phyloP scores from a whole-genome alignment of 768 basidiomycete genomes.

The Sistotremastrum niveocremeum region DNA sequence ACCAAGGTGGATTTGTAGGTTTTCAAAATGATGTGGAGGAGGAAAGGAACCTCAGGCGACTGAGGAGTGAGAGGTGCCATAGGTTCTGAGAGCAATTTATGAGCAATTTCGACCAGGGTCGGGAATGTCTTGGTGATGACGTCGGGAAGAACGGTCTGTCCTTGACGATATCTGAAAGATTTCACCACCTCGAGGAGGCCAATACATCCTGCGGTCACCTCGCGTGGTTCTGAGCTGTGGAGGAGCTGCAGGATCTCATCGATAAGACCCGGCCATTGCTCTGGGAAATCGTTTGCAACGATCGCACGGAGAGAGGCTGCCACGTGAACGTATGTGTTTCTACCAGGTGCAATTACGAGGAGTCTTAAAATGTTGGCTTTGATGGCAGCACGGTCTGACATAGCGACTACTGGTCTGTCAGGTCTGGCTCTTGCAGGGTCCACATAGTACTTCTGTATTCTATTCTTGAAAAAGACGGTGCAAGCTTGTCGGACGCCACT shows the following conservation, averaged over 20 bases:
- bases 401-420: slow-evolving; percentile 48
- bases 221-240: slow-evolving; percentile 45
- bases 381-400: slow-evolving; percentile 61
- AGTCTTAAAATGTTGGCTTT: slow-evolving; percentile 54
- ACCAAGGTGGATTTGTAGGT: slow-evolving; percentile 74
- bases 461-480: slow-evolving; percentile 73
- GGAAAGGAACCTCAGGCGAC: slow-evolving; percentile 62
- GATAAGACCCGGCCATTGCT: slow-evolving; percentile 58
- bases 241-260: slow-evolving; percentile 54
- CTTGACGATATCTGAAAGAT: slow-evolving; percentile 61
- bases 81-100: slow-evolving; percentile 49
- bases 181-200: slow-evolving; percentile 66
- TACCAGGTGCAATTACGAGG: slow-evolving; percentile 52
- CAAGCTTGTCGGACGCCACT: too few species aligned
- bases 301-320: slow-evolving; percentile 60
- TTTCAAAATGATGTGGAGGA: slow-evolving; percentile 80
- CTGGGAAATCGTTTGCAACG: slow-evolving; percentile 66
- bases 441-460: slow-evolving; percentile 55
- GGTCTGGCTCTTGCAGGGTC: slow-evolving; percentile 34
- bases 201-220: slow-evolving; percentile 73
- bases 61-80: slow-evolving; percentile 29
- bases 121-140: slow-evolving; percentile 59
- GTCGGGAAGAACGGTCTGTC: slow-evolving; percentile 40
- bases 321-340: slow-evolving; percentile 63
- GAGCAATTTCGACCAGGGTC: slow-evolving; percentile 59